Percentiles rank a stretch among this genome's conserved stretches.
Evolutionary conservation across 805 yeast genomes (phyloP).

Genomic region (Metschnikowia baotianmanensis): DNA sequence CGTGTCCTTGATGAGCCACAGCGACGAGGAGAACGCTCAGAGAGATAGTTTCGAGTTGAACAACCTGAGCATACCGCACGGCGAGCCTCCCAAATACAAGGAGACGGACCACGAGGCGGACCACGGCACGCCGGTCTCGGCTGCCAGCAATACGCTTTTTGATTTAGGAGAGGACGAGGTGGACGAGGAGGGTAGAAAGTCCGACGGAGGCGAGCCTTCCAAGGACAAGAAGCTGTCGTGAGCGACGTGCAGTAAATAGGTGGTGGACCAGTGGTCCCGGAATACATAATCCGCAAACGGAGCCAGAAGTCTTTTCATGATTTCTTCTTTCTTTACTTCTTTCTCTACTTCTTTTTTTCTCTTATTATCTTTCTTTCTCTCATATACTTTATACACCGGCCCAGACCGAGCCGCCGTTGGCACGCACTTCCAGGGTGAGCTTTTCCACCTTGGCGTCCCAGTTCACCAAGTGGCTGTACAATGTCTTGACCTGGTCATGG

Average conservation of each 20-base stretch:
- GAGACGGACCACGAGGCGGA: constrained; percentile 17
- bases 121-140: constrained; percentile 12
- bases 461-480: constrained; percentile 66
- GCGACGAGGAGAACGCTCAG: constrained; percentile 35
- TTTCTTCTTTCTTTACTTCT: background rate
- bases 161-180: constrained; percentile 41
- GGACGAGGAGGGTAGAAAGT: constrained; percentile 11
- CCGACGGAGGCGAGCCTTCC: background rate
- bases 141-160: constrained; percentile 34
- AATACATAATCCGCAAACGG: background rate
- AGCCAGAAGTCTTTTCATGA: background rate
- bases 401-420: constrained; percentile 43
- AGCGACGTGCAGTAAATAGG: too few species aligned
- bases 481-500: constrained; percentile 68
- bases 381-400: constrained; percentile 23
- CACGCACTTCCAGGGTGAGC: constrained; percentile 44
- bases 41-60: constrained; percentile 41
- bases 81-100: constrained; percentile 34
- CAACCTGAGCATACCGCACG: constrained; percentile 17
- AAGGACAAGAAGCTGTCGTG: too few species aligned
- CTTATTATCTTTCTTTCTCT: too few species aligned
- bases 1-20: constrained; percentile 50
- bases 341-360: too few species aligned
- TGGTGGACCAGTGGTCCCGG: background rate
- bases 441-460: constrained; percentile 79